Evolutionary conservation across 148 eudicot genomes (phyloP).

Genomic region (Arctostaphylos glauca): DNA sequence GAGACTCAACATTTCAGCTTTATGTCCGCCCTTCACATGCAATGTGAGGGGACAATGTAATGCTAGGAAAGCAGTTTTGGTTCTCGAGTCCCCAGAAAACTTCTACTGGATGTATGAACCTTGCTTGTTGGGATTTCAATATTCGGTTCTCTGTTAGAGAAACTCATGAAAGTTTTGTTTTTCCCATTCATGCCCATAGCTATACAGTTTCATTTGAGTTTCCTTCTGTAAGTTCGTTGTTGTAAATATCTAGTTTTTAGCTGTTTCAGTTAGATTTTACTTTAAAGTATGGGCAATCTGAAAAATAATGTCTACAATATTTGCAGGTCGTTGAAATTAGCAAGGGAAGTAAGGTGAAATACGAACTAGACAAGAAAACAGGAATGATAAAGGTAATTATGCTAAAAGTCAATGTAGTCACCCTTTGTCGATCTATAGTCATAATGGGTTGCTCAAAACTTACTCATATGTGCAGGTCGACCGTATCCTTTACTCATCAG

Average conservation of each 20-base stretch:
- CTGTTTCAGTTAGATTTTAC: not conserved
- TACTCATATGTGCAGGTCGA: constrained; percentile 54
- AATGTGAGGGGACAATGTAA: not conserved
- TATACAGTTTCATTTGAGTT: not conserved
- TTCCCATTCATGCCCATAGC: not conserved
- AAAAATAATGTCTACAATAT: not conserved
- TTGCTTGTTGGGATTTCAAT: not conserved
- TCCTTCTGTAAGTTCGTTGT: not conserved
- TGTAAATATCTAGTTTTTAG: not conserved
- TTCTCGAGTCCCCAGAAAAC: not conserved
- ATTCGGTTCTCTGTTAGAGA: not conserved
- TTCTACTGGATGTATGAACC: not conserved
- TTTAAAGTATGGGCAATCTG: not conserved
- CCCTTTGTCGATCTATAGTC: not conserved
- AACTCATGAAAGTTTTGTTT: not conserved
- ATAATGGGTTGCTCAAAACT: not conserved
- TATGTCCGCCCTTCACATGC: not conserved
- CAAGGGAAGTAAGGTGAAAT: constrained; percentile 77
- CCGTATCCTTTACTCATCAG: constrained; percentile 76
- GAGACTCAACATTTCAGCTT: not conserved
- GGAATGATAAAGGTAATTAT: constrained; percentile 68
- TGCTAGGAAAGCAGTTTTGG: constrained; percentile 7
- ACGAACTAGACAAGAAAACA: constrained; percentile 76
- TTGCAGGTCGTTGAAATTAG: constrained; percentile 79
- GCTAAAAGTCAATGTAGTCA: not conserved